phyloP scores from a whole-genome alignment of 2,329 filamentous ascomycete species.

The Parasarocladium wereldwijsianum region DNA sequence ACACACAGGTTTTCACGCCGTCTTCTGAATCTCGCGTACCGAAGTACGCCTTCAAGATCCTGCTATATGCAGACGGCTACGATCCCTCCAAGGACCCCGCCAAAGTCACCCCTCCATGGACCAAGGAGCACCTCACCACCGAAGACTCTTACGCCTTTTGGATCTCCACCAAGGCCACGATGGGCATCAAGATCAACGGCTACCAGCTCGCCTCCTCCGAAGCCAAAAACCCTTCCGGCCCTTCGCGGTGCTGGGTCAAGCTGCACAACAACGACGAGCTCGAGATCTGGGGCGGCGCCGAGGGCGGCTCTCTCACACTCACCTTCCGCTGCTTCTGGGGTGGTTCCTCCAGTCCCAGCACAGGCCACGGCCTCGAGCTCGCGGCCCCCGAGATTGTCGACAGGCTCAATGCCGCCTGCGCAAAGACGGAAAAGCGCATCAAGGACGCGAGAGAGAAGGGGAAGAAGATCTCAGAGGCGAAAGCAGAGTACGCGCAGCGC shows the following conservation, averaged over 20 bases:
- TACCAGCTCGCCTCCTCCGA: constrained; percentile 45
- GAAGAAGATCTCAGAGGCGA: constrained; percentile 25
- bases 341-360: constrained; percentile 26
- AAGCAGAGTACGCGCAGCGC: constrained; percentile 28
- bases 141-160: constrained; percentile 51
- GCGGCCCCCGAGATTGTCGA: constrained; percentile 24
- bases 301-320: constrained; percentile 29
- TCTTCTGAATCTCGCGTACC: constrained; percentile 57
- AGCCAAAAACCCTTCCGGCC: constrained; percentile 33
- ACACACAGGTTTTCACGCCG: constrained; percentile 52
- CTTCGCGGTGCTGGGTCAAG: constrained; percentile 49
- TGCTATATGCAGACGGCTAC: constrained; percentile 52
- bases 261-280: constrained; percentile 67
- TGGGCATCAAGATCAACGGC: constrained; percentile 65
- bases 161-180: constrained; percentile 65
- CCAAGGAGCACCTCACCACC: not conserved
- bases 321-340: constrained; percentile 41
- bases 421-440: constrained; percentile 28
- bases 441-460: constrained; percentile 24
- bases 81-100: constrained; percentile 40
- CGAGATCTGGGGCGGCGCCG: constrained; percentile 44
- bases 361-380: constrained; percentile 13
- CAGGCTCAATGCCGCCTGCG: constrained; percentile 33
- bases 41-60: constrained; percentile 65
- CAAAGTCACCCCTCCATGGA: constrained; percentile 35